A percentile compares a stretch with the other conserved stretches of the same genome.
Evolutionary conservation across 2,329 filamentous ascomycete species (phyloP).

Genomic region (Alternaria metachromatica): DNA sequence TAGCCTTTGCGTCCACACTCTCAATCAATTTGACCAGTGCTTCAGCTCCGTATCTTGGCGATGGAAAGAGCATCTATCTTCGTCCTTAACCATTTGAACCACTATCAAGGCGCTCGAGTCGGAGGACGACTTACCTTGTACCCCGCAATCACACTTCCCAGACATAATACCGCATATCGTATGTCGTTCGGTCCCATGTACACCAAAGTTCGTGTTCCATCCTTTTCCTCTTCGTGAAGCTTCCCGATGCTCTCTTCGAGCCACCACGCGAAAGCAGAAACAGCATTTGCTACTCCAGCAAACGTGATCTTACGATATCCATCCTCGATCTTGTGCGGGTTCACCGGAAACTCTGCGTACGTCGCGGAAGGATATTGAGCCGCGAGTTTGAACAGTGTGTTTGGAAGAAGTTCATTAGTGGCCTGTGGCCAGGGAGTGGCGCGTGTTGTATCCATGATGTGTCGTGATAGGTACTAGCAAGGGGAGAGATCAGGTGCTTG

Average conservation of each 20-base stretch:
- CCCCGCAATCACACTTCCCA: conserved; percentile 51
- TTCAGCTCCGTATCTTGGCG: conserved; percentile 28
- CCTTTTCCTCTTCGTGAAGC: conserved; percentile 15
- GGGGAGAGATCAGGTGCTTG: neutral
- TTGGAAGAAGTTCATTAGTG: conserved; percentile 12
- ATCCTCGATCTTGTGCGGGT: conserved; percentile 6
- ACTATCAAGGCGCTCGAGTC: neutral
- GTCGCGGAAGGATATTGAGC: neutral
- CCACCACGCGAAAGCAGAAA: conserved; percentile 33
- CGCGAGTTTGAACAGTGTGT: conserved; percentile 12
- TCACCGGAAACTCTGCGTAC: conserved; percentile 12
- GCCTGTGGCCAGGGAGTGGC: conserved; percentile 3
- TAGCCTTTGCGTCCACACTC: conserved; percentile 22
- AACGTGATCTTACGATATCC: conserved; percentile 42
- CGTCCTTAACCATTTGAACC: neutral
- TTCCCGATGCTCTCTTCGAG: conserved; percentile 36
- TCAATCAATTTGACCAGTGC: conserved; percentile 27
- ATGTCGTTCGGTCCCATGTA: conserved; percentile 44
- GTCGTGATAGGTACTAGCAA: neutral
- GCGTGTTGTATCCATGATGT: neutral
- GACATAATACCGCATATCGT: conserved; percentile 48
- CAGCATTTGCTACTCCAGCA: conserved; percentile 32
- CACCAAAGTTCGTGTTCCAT: conserved; percentile 32
- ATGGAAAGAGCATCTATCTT: conserved; percentile 24
- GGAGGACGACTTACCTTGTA: conserved; percentile 34